phyloP scores from a whole-genome alignment of 2,329 filamentous ascomycete species.

The Pestalotiopsis sp. region DNA sequence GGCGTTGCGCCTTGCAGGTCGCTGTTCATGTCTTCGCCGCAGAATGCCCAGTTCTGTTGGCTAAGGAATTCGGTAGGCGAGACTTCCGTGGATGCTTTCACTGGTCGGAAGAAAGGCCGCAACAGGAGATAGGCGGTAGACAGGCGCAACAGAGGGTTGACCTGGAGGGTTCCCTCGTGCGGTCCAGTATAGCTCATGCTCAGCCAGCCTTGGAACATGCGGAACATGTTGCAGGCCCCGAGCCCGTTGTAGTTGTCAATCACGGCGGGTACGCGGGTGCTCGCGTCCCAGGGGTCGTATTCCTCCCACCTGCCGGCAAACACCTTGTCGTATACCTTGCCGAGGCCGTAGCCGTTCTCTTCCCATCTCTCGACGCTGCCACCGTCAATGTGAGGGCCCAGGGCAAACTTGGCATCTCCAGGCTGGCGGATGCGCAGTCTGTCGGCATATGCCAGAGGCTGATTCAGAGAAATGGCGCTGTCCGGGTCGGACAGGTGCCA shows the following conservation, averaged over 20 bases:
- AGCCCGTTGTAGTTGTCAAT: slow-evolving; percentile 80
- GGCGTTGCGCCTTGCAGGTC: slow-evolving; percentile 70
- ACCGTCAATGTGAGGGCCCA: slow-evolving; percentile 74
- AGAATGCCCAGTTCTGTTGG: slow-evolving; percentile 63
- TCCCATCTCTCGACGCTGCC: slow-evolving; percentile 81
- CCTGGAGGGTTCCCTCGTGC: slow-evolving; percentile 76
- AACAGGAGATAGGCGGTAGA: slow-evolving; percentile 81
- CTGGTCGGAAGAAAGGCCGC: slow-evolving; percentile 76
- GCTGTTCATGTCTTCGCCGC: slow-evolving; percentile 49
- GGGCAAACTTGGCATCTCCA: slow-evolving; percentile 67
- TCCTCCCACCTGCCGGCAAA: slow-evolving; percentile 77
- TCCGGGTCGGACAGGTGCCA: slow-evolving; percentile 59
- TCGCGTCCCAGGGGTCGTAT: slow-evolving; percentile 82
- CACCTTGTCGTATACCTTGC: slow-evolving; percentile 72
- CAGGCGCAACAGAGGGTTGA: slow-evolving; percentile 77
- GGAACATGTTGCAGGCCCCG: slow-evolving; percentile 81
- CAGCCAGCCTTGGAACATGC: slow-evolving; percentile 91
- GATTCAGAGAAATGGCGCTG: slow-evolving; percentile 49
- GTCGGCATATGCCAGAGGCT: slow-evolving; percentile 71
- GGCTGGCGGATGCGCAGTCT: slow-evolving; percentile 71
- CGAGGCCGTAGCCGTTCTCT: slow-evolving; percentile 65
- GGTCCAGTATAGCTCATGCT: slow-evolving; percentile 74
- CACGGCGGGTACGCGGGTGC: slow-evolving; percentile 66
- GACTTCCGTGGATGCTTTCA: slow-evolving; percentile 40
- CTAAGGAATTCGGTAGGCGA: slow-evolving; percentile 48